Base-by-base conservation (phyloP, 495 filamentous ascomycete species). In the Neurospora sp. region DNA sequence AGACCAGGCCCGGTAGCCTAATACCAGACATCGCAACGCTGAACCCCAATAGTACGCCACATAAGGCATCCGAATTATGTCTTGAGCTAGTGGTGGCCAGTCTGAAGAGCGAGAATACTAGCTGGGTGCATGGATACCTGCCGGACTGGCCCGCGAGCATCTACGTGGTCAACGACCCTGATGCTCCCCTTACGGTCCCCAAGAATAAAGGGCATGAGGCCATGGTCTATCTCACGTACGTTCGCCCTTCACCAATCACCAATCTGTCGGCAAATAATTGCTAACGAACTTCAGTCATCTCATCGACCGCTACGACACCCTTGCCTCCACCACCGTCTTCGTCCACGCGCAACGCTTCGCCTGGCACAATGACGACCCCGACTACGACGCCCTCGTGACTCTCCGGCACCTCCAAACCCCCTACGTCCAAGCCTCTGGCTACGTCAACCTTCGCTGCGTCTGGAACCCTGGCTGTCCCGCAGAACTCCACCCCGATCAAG, bases 401-500 rank as follows among this genome's bases (percentile, higher is more conserved):
- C 82, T 92, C 9, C 82, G 79, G 40, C 84, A 85, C 66, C 85
- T 91, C 73, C 87, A 88, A 71, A 73, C 88, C 3, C 79, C 85
- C 1, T 87, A 91, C 76, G 81, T 91, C 41, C 83, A 83, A 70
- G 76, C 84, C 73, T 79, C 83, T 70, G 89, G 90, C 69, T 92
- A 91, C 75, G 88, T 88, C 66, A 91, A 90, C 73, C 81, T 91
- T n/a, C 89, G 89, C 72, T 92, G 90, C 78, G 87, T 83, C 74
- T 90, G 88, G 89, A 79, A 80, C 6, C 82, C 89, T 1, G 90
- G 90, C 2, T 92, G 90, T 74, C 89, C 89, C 0, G 82, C 76
- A 0, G 89, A 90, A 76, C 87, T 92, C 73, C 85, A 85, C 37
- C 78, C 81, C 7, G 71, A 74, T 9, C 54, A 46, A 44, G 83